Base-by-base conservation (phyloP, 2,329 filamentous ascomycete genomes). In the Trichoderma semiorbis region DNA sequence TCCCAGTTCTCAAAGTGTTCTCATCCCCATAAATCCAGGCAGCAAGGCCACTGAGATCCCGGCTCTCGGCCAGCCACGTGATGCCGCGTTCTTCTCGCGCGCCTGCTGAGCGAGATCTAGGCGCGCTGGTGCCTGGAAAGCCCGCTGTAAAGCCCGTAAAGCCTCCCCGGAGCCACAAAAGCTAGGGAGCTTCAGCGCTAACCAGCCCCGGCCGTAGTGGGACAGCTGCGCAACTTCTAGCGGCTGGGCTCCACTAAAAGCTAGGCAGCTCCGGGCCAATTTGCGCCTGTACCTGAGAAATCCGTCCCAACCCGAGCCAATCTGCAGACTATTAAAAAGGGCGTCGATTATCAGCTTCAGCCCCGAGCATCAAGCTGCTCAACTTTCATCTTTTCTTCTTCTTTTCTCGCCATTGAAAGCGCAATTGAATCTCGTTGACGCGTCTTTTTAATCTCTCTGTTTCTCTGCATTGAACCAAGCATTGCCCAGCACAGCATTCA, bases 1-100 rank as follows among this genome's bases (percentile, higher is more conserved):
- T 60, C 57, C 57, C 47, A 53, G 47, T 28, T 21, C 28, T 12
- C 6, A 1, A n/a, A n/a, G n/a, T n/a, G n/a, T n/a, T n/a, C n/a
- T n/a, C 7, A n/a, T 32, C 66, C 66, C 66, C 66, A 62, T 62
- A 69, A 69, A 69, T 69, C 57, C 66, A 71, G 69, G 60, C 69
- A 71, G 47, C 69, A 58, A 47, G 47, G 5, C 50, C 69, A 58
- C 61, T 65, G 26, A 26, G 11, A 58, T 34, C 30, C 55, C 43
- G 36, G 47, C 73, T 18, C 63, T 5, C 63, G 2, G 18, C 30
- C 30, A 12, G 24, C 50, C 64, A 79, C 76, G 75, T 79, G 78
- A 79, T 64, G 34, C 69, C 77, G 78, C 74, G 77, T 55, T 24
- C 68, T 30, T 66, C 55, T 78, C 77, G 78, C 74, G 63, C 57